Evolutionary conservation across 768 basidiomycete species (phyloP), one percentile per base, ranked within the genome.

Genomic region (Lentinus brumalis): DNA sequence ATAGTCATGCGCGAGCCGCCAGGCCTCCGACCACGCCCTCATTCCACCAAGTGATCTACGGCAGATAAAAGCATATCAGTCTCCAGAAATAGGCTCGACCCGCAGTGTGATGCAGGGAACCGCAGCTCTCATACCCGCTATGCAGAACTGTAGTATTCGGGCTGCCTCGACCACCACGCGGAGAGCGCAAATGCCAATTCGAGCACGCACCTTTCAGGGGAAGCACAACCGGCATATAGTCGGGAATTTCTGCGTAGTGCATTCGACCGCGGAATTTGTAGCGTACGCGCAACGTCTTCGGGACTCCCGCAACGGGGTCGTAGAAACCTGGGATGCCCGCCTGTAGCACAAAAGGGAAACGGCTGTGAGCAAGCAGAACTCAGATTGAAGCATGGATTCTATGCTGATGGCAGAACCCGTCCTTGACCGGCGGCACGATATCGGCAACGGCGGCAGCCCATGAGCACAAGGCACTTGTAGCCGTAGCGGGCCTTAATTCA

Each of bases 321-420:
- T 84, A 87, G 77, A 97, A 94, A n/a, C 94, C 94, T 69, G 92
- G 87, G 42, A 96, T 78, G 30, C 85, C 83, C 60, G 86, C 78
- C 91, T 71, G 59, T 30, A 44, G 10, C 41, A 38, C 11, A 31
- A 26, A 6, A n/a, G 6, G 30, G 18, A 50, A 21, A 26, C 9
- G 12, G 46, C 11, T 26, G 46, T 49, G 21, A 49, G 46, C 46
- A 29, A 16, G 18, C 15, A 44, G 21, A 30, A 49, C 46, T 26
- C 26, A 49, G 26, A 26, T 12, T 49, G 46, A 49, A 49, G 46
- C 46, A 10, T 12, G 15, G 42, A 9, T 49, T 49, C 46, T 51
- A 46, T 40, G 29, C 50, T 61, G 55, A 61, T 61, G 55, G 60
- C 54, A 55, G 60, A 56, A 61, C 30, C 35, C 49, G 46, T 38